Evolutionary conservation across 2,329 filamentous ascomycete species (phyloP), one percentile per base, ranked within the genome.

Genomic region (Bretziella fagacearum): DNA sequence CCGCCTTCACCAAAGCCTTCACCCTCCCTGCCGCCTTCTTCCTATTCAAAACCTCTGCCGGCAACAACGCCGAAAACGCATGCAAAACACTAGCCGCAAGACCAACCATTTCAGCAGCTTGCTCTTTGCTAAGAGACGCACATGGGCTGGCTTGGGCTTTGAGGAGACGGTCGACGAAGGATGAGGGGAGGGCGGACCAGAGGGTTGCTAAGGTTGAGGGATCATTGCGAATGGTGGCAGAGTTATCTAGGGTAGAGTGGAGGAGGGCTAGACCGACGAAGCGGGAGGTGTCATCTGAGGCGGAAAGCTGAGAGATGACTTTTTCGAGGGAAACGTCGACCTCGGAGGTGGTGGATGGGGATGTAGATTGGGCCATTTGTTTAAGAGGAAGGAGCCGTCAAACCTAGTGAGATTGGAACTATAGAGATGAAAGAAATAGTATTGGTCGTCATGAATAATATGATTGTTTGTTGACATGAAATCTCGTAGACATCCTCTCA

Each of bases 231-330:
- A 77, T 58, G n/a, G 66, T 58, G 18, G 65, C 60, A 4, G 71
- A 69, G 56, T 73, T 76, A 58, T 81, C 77, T 26, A 83, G 65
- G 10, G 79, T 61, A n/a, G 74, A 72, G 55, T 77, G 79, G 44
- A 82, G 65, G 18, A 82, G 65, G 1, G 77, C 74, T 18, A 83
- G 63, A 6, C 77, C 79, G 32, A 81, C 77, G 53, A 83, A 81
- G 55, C 74, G 70, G 17, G 75, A 73, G 0, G 79, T 82, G 56
- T 83, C 78, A 56, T 81, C 70, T 51, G 74, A 76, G 46, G 71
- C 60, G 46, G 64, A 63, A 27, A 83, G 66, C 2, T 81, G 65
- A 1, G 63, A 55, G 52, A 73, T 64, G 46, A 80, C 69, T 54
- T 71, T 71, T 44, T 67, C 60, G 44, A 41, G 39, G 2, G 40